Base-by-base conservation (phyloP, 2,329 filamentous ascomycete genomes). In the Sporothrix brunneoviolacea region DNA sequence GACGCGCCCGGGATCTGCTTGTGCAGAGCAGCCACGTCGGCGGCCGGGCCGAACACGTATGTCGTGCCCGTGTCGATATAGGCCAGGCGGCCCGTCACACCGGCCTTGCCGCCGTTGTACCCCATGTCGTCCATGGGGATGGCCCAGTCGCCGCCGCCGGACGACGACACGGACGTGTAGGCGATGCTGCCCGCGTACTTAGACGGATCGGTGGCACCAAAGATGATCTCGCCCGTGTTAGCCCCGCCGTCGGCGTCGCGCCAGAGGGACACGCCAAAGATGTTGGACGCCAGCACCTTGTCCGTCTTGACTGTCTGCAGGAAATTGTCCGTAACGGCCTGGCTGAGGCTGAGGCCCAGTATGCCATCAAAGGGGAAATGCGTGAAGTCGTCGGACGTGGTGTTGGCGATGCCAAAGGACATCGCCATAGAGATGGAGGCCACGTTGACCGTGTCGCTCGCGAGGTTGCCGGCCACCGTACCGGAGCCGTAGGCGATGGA, bases 351-450 rank as follows among this genome's bases (percentile, higher is more conserved):
- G 21, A 95, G 69, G 4, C 89, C 90, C 3, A 95, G 70, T 43
- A 95, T 94, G 21, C 90, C 90, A 64, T 95, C 90, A 66, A 95
- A 90, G 2, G 88, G 85, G 59, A 91, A 95, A 47, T 78, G 76
- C 24, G 72, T 68, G 64, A 95, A 95, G 56, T 93, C 83, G 46
- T 80, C 68, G 1, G 87, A 89, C 2, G 86, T 86, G 21, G 76
- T 76, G 30, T 76, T 78, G 19, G 86, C 88, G 53, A 91, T 68
- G 4, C 90, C 90, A 60, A 95, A 87, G 3, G 79, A 72, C 59
- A 89, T 75, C 2, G 74, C 65, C 13, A 88, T 62, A 37, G 73
- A 77, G 55, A 91, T 71, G 15, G 79, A 80, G 2, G 82, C 86
- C 56, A 95, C 69, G 4, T 74, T 72, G 19, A 93, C 62, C 0